Conservation (phyloP, 2,329 filamentous ascomycete species). For the Ploettnerulaceae sp. region DNA sequence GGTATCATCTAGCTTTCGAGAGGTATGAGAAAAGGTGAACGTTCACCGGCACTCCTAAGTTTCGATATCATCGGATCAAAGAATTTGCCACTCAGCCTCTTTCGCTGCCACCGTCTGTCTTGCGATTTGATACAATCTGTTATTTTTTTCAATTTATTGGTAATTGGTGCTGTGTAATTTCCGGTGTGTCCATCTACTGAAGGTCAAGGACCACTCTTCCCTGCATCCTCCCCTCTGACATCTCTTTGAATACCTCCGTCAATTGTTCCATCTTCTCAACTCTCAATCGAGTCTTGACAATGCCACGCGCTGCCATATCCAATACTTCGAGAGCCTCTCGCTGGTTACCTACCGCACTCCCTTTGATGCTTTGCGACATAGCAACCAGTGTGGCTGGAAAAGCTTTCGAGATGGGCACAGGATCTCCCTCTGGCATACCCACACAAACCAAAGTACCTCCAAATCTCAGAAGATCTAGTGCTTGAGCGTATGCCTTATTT, state of each 20-base stretch:
- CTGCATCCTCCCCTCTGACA: constrained; percentile 40
- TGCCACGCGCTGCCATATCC: constrained; percentile 43
- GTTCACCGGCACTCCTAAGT: not conserved
- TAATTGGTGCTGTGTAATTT: not conserved
- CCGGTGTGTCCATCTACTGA: constrained; percentile 14
- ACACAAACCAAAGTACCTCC: constrained; percentile 48
- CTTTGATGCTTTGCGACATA: constrained; percentile 43
- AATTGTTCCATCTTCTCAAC: constrained; percentile 45
- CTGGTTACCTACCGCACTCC: constrained; percentile 46
- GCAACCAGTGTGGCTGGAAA: constrained; percentile 39
- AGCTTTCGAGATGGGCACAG: constrained; percentile 41
- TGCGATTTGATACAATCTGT: not conserved
- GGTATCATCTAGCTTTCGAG: not conserved
- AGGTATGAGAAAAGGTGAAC: not conserved
- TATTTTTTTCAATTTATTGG: not conserved
- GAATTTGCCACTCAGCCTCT: constrained; percentile 15
- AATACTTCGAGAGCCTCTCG: constrained; percentile 45
- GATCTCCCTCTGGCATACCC: constrained; percentile 45
- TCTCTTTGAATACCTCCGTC: constrained; percentile 42
- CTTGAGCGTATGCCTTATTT: constrained; percentile 47
- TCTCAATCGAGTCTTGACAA: constrained; percentile 42
- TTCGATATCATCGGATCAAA: not conserved
- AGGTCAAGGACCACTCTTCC: constrained; percentile 46
- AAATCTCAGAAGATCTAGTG: constrained; percentile 43
- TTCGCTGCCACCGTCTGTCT: constrained; percentile 2